Percentiles rank a stretch among this genome's conserved stretches.
These are phyloP conservation scores for Fusarium concolor DNA, from an alignment of 2,329 filamentous ascomycete species.

Conservation along the genomic window DNA sequence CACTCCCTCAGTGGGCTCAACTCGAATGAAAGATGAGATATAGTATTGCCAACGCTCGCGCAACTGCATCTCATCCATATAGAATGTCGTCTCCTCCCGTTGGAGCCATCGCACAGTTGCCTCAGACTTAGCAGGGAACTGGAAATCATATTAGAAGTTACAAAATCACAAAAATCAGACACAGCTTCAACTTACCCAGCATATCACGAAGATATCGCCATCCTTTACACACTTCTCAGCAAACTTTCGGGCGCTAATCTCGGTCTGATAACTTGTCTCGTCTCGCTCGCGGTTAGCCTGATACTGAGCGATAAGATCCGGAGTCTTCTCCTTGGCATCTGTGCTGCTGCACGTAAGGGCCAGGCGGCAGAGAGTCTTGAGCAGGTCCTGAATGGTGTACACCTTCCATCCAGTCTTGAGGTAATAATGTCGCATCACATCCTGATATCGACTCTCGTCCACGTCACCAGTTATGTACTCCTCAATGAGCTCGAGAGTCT, in stretches of 20 bases:
- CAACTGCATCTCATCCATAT: constrained; percentile 87
- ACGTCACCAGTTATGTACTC: constrained; percentile 85
- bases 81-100: constrained; percentile 80
- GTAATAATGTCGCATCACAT: constrained; percentile 91
- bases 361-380: constrained; percentile 83
- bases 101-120: constrained; percentile 78
- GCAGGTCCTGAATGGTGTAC: constrained; percentile 91
- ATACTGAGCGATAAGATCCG: constrained; percentile 90
- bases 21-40: constrained; percentile 88
- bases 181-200: constrained; percentile 77
- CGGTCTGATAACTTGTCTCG: constrained; percentile 88
- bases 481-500: constrained; percentile 86
- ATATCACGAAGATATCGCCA: constrained; percentile 88
- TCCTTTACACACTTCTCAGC: constrained; percentile 95
- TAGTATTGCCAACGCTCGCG: constrained; percentile 94
- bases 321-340: constrained; percentile 92
- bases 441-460: constrained; percentile 86
- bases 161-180: neutral
- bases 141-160: constrained; percentile 53
- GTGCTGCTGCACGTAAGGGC: constrained; percentile 85
- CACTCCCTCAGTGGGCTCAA: constrained; percentile 88
- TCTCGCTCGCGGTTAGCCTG: constrained; percentile 83
- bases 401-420: constrained; percentile 91
- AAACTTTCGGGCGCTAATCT: constrained; percentile 90
- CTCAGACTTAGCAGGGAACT: constrained; percentile 75